Evolutionary conservation across 2,329 filamentous ascomycete species (phyloP).

Genomic region (Colletotrichum limetticola): DNA sequence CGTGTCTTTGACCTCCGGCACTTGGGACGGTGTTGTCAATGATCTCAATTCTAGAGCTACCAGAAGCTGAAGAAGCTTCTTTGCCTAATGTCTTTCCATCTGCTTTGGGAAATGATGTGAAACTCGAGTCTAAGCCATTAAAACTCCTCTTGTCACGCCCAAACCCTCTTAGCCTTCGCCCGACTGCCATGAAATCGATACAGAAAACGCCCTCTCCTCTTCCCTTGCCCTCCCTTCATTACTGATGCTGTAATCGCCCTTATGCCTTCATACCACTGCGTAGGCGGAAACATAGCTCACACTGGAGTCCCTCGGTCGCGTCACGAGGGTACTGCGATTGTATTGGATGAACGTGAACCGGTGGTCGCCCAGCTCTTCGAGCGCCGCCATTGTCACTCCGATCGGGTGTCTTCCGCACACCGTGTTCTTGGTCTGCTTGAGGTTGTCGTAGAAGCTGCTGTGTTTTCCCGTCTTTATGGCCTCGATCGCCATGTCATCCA

Average conservation of each 20-base stretch:
- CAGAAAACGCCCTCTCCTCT: not conserved
- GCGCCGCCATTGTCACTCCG: conserved; percentile 87
- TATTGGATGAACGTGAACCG: conserved; percentile 82
- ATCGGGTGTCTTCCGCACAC: conserved; percentile 97
- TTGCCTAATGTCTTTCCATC: not conserved
- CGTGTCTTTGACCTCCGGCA: conserved; percentile 1
- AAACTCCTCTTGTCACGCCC: conserved; percentile 6
- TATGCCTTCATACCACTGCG: conserved; percentile 69
- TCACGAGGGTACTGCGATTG: conserved; percentile 59
- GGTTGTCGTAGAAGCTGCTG: conserved; percentile 72
- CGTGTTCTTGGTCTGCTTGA: conserved; percentile 84
- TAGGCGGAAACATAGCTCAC: conserved; percentile 97
- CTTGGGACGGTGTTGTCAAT: conserved; percentile 1
- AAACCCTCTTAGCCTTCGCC: too few species aligned
- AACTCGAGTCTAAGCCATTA: conserved; percentile 16
- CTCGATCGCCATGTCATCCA: conserved; percentile 86
- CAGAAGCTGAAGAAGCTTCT: not conserved
- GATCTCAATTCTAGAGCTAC: not conserved
- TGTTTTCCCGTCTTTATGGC: conserved; percentile 84
- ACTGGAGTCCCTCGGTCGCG: conserved; percentile 77
- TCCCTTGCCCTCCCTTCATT: not conserved
- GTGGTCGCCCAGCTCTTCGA: conserved; percentile 71
- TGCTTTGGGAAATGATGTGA: not conserved
- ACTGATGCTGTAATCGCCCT: not conserved
- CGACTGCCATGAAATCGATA: not conserved